Base-by-base conservation (phyloP, 768 basidiomycete genomes). In the Udeniomyces megalosporus region DNA sequence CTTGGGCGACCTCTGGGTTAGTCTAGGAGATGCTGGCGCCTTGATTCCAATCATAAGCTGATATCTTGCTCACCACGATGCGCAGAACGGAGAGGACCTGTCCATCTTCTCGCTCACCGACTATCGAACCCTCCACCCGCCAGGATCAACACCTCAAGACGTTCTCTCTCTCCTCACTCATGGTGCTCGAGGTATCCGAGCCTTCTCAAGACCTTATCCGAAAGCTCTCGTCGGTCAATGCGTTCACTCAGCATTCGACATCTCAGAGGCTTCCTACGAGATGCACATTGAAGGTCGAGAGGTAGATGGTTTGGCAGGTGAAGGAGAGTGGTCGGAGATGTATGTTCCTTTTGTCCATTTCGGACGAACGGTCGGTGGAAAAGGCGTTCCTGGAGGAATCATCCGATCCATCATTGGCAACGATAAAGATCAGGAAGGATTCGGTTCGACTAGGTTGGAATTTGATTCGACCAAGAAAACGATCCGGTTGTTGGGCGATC, bases 1-100 rank as follows among this genome's bases (percentile, higher is more conserved):
- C 69, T 92, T 86, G 86, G 90, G 93, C 17, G 93, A 97, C 73
- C 83, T 83, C 1, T 97, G 92, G 93, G 92, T 96, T 71, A 81
- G 96, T 75, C 71, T 95, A 44, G 17, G 4, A 4, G 2, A 14
- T n/a, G n/a, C n/a, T n/a, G n/a, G n/a, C n/a, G n/a, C n/a, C n/a
- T n/a, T n/a, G n/a, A 42, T 42, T 42, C 38, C 38, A 42, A 42
- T 8, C 26, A 12, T 22, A 5, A 4, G 28, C 26, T 55, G 4
- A 6, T 7, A 17, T 44, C 42, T 46, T 2, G 11, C 6, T 28
- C 17, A 12, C 3, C 34, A 10, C n/a, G 54, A 24, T 22, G 12
- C 3, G 24, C 28, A 59, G 58, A 59, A 59, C 24, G 58, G 58
- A 8, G 58, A 59, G 26, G 58, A 59, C 58, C 45, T 59, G 17